A percentile compares a stretch with the other conserved stretches of the same genome.
Conservation (phyloP, 495 filamentous ascomycete genomes). For the Hypoxylon perforatum region DNA sequence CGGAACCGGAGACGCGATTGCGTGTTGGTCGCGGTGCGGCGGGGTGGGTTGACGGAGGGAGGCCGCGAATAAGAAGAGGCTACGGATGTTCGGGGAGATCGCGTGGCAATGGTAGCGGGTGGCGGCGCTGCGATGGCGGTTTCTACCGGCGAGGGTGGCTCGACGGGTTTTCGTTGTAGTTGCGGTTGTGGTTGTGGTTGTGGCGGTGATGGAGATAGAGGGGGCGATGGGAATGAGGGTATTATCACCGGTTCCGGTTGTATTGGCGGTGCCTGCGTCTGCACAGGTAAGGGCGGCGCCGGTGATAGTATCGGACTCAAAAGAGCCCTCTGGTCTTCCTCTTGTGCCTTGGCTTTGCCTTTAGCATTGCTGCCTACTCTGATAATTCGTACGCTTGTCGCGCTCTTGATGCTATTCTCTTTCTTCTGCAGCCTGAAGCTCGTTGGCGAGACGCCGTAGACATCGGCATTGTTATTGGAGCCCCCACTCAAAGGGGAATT, state of each 20-base stretch:
- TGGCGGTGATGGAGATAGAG: not conserved
- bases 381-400: conserved; percentile 45
- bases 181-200: not conserved
- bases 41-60: not conserved
- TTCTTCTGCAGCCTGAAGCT: conserved; percentile 40
- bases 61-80: too few relatives aligned
- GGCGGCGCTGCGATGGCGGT: not conserved
- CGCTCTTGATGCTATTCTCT: conserved; percentile 34
- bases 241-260: not conserved
- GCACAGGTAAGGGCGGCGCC: conserved; percentile 10
- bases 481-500: conserved; percentile 1
- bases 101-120: conserved; percentile 6
- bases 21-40: conserved; percentile 7
- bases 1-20: conserved; percentile 42
- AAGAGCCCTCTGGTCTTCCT: conserved; percentile 22
- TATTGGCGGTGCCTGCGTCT: not conserved
- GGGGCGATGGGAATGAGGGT: not conserved
- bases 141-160: conserved; percentile 15
- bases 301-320: conserved; percentile 23
- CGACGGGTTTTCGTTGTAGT: not conserved
- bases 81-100: conserved; percentile 5
- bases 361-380: conserved; percentile 38
- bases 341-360: conserved; percentile 22
- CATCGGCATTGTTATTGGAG: conserved; percentile 8
- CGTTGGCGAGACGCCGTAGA: conserved; percentile 26